Base-by-base conservation (phyloP, 208 protist genomes). In the Acanthamoeba rhysodes region DNA sequence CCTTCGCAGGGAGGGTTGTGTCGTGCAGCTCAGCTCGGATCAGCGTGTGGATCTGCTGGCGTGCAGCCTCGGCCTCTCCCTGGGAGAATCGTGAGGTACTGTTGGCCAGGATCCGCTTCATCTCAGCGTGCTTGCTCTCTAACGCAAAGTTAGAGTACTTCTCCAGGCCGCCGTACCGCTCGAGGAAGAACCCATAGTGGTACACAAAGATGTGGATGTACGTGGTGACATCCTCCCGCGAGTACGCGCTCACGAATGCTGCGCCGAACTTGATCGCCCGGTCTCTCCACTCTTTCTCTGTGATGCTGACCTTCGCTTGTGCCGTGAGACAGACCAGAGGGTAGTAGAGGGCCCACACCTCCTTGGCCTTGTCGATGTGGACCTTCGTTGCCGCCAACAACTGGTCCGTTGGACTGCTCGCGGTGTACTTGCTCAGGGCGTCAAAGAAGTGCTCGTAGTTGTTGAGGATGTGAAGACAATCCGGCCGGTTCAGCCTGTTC, bases 161-260 rank as follows among this genome's bases (percentile, higher is more conserved):
- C 34, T 92, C 41, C 55, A 92, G 18, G 29, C 53, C 22, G 24
- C 34, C 32, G 14, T 92, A 92, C 27, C 74, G 3, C 85, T 92
- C 5, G 7, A 92, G 85, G 85, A 70, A 92, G 85, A 50, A 59
- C 12, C 85, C 85, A 92, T 72, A 70, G 59, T 92, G 85, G 57
- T 92, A 92, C 41, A 50, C 41, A 50, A 92, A 92, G 37, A 92
- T 70, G 57, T 92, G 85, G 37, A 92, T 92, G 41, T 92, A 92
- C 5, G 85, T 59, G n/a, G 85, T 76, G n/a, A 92, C 85, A 24
- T 92, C 85, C 59, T 92, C 85, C 18, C 6, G n/a, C 20, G 53
- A 37, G 57, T 72, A 92, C 4, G 59, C 48, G 4, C 34, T 20
- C 12, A 70, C 14, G 55, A 92, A 92, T 29, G 45, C 57, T 59